Base-by-base conservation (phyloP, 306 rosid species). In the Inga leiocalycina region DNA sequence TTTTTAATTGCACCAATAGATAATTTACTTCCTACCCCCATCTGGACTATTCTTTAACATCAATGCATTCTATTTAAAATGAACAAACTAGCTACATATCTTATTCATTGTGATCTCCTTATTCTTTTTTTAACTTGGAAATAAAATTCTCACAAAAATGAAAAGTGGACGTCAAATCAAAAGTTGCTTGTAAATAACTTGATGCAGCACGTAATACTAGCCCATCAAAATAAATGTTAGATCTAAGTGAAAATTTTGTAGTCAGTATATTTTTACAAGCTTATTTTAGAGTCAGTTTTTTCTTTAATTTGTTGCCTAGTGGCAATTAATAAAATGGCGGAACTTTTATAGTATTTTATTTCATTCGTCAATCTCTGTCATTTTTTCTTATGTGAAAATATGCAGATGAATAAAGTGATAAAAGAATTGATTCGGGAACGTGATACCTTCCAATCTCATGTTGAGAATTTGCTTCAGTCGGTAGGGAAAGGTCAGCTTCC, bases 351-450 rank as follows among this genome's bases (percentile, higher is more conserved):
- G 44, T 27, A 48, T 54, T 66, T 79, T 78, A 35, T 77, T 59
- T 83, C 45, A 48, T 69, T 67, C 14, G 34, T 74, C 35, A n/a
- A 69, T 80, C 41, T 44, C 16, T 57, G 13, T 80, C 48, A 51
- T 79, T 71, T 71, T 52, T 46, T 32, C 44, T 30, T 5, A 67
- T 79, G 72, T 83, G 83, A 80, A 74, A 80, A 77, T 68, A 61
- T 82, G 87, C 93, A 96, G 98, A 94, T 89, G 99, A 89, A 84
- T 51, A 88, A 83, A 68, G 90, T 90, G 88, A 94, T 96, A 41
- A 80, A 85, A 74, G 98, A 93, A 59, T 74, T 96, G 89, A 92
- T 89, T 56, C 76, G 75, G 74, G 97, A 96, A 71, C 96, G 93
- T 39, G 89, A 96, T 85, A 78, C 83, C 84, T 95, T 95, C 76